phyloP scores from a whole-genome alignment of 495 filamentous ascomycete species.

The Penicillium nucicola region DNA sequence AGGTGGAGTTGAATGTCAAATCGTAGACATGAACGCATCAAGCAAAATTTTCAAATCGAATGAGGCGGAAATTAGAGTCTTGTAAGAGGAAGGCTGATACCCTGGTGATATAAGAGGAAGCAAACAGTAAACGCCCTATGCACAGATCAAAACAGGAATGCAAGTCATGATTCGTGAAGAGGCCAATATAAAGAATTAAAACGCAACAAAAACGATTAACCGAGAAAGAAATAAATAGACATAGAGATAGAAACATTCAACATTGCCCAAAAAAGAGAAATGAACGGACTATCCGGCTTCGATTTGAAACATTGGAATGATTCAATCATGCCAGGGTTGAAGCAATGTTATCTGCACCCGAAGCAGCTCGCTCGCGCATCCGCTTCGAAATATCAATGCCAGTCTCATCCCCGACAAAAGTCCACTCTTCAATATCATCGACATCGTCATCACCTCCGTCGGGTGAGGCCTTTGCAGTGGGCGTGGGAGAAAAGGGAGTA shows the following conservation, averaged over 20 bases:
- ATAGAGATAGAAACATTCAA: neutral
- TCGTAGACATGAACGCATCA: neutral
- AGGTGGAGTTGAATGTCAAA: too few species aligned
- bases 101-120: neutral
- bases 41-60: neutral
- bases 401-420: constrained; percentile 66
- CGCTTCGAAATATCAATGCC: constrained; percentile 53
- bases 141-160: neutral
- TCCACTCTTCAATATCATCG: constrained; percentile 63
- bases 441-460: constrained; percentile 43
- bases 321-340: constrained; percentile 8
- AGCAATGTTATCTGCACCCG: constrained; percentile 21
- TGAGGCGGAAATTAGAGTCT: neutral
- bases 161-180: constrained; percentile 16
- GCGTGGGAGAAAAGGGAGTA: constrained; percentile 40
- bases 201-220: neutral
- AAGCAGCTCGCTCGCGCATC: constrained; percentile 31
- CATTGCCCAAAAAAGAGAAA: constrained; percentile 1
- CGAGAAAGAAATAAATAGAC: neutral
- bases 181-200: neutral
- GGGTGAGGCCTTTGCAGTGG: constrained; percentile 29
- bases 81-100: neutral
- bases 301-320: constrained; percentile 1
- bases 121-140: neutral
- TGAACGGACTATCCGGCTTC: neutral